These are phyloP conservation scores for Caryocar brasiliense DNA, from an alignment of 441 rosid genomes.

Conservation along the genomic window DNA sequence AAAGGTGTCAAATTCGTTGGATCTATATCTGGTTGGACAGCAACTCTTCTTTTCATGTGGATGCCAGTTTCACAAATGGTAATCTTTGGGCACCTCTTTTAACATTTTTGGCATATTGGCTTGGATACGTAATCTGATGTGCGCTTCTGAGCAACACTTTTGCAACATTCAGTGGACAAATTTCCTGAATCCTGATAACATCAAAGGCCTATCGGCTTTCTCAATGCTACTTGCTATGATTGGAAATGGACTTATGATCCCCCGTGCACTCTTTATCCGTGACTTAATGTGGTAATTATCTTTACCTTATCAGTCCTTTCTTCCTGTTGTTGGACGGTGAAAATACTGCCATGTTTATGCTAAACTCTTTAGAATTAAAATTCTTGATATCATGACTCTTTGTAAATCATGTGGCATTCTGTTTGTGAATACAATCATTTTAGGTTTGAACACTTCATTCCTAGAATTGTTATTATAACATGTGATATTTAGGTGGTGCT, in stretches of 20 bases:
- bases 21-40: conserved; percentile 86
- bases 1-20: conserved; percentile 56
- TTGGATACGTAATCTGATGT: background rate
- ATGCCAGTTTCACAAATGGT: conserved; percentile 94
- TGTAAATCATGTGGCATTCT: too few relatives aligned
- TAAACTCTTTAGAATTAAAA: too few relatives aligned
- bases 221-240: conserved; percentile 87
- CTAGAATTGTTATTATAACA: too few relatives aligned
- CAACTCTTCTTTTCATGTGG: conserved; percentile 97
- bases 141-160: conserved; percentile 12
- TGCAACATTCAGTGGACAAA: conserved; percentile 73
- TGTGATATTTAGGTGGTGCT: too few relatives aligned
- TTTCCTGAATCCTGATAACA: conserved; percentile 71
- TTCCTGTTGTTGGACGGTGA: too few relatives aligned
- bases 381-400: too few relatives aligned
- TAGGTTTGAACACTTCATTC: too few relatives aligned
- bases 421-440: too few relatives aligned
- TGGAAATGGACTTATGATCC: conserved; percentile 90
- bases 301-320: background rate
- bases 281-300: conserved; percentile 85
- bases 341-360: background rate
- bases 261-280: conserved; percentile 84
- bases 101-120: background rate
- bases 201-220: conserved; percentile 72
- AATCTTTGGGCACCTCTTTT: conserved; percentile 2